Evolutionary conservation across 345 rosid genomes (phyloP).

Genomic region (Lagerstroemia speciosa): DNA sequence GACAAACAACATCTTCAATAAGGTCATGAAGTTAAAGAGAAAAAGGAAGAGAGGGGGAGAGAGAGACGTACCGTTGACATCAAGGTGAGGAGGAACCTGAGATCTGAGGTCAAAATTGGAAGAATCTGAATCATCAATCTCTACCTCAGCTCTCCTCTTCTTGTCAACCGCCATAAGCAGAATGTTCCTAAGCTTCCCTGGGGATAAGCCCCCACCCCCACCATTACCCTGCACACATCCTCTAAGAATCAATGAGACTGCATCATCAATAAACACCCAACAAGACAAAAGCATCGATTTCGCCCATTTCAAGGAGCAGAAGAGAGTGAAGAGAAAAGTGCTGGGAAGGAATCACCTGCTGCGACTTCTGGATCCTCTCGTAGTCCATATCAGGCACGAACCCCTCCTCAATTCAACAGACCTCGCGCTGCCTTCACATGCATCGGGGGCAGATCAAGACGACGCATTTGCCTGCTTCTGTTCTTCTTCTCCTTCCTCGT

Average conservation of each 20-base stretch:
- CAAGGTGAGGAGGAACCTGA: slow-evolving; percentile 25
- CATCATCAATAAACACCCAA: slow-evolving; percentile 8
- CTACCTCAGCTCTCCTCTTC: slow-evolving; percentile 45
- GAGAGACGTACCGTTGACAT: slow-evolving; percentile 36
- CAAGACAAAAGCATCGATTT: slow-evolving; percentile 1
- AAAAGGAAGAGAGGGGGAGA: slow-evolving; percentile 7
- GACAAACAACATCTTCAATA: background rate
- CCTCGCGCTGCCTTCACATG: background rate
- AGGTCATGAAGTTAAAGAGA: no score
- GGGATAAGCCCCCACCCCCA: slow-evolving; percentile 61
- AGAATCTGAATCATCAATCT: slow-evolving; percentile 28
- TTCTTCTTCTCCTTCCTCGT: background rate
- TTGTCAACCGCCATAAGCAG: slow-evolving; percentile 51
- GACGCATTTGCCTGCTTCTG: background rate
- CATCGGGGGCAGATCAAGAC: background rate
- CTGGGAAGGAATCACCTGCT: slow-evolving; percentile 22
- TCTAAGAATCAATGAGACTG: slow-evolving; percentile 15
- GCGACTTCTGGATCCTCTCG: slow-evolving; percentile 74
- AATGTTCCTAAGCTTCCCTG: slow-evolving; percentile 65
- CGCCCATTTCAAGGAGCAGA: background rate
- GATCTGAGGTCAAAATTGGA: slow-evolving; percentile 38
- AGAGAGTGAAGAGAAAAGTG: background rate
- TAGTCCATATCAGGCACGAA: slow-evolving; percentile 44
- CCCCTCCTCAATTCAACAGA: background rate
- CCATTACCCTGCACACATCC: slow-evolving; percentile 23